Percentiles rank a stretch among this genome's conserved stretches.
Conservation (phyloP, 2,329 filamentous ascomycete genomes). For the Beauveria asiatica region DNA sequence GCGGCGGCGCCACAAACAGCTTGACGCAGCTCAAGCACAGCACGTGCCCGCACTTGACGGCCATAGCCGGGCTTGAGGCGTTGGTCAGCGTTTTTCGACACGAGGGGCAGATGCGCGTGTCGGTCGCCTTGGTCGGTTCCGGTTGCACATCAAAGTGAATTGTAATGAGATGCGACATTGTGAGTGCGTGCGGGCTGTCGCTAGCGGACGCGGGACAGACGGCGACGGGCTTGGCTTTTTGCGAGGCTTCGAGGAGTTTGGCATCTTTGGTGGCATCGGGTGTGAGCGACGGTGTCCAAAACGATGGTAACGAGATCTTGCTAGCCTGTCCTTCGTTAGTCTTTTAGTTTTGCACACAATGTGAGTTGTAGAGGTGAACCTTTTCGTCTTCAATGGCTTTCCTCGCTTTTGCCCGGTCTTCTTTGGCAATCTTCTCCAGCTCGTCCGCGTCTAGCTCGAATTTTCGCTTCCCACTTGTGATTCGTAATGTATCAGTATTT, state of each 20-base stretch:
- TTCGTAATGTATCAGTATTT: constrained; percentile 9
- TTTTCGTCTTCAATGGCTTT: constrained; percentile 66
- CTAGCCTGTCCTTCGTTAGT: constrained; percentile 34
- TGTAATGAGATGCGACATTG: constrained; percentile 67
- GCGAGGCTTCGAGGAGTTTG: constrained; percentile 46
- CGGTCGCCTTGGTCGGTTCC: constrained; percentile 35
- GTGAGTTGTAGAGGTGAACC: constrained; percentile 26
- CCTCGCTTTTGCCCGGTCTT: constrained; percentile 62
- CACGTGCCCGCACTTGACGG: constrained; percentile 86
- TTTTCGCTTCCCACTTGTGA: constrained; percentile 54
- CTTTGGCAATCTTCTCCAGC: constrained; percentile 57
- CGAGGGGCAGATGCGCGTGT: constrained; percentile 59
- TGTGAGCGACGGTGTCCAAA: constrained; percentile 85
- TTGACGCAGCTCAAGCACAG: constrained; percentile 77
- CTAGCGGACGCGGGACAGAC: constrained; percentile 67
- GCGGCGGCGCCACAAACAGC: constrained; percentile 66
- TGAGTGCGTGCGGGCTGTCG: constrained; percentile 61
- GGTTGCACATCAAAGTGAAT: constrained; percentile 70
- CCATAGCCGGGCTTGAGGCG: constrained; percentile 69
- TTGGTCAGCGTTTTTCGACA: constrained; percentile 81
- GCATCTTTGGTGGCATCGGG: constrained; percentile 40
- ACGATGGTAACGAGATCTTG: constrained; percentile 68
- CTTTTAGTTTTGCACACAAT: constrained; percentile 11
- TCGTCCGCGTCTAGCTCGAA: constrained; percentile 68
- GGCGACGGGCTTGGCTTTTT: constrained; percentile 57